Percentiles rank a stretch among this genome's conserved stretches.
phyloP scores from a whole-genome alignment of 148 eudicot genomes.

The Chenopodium suecicum region DNA sequence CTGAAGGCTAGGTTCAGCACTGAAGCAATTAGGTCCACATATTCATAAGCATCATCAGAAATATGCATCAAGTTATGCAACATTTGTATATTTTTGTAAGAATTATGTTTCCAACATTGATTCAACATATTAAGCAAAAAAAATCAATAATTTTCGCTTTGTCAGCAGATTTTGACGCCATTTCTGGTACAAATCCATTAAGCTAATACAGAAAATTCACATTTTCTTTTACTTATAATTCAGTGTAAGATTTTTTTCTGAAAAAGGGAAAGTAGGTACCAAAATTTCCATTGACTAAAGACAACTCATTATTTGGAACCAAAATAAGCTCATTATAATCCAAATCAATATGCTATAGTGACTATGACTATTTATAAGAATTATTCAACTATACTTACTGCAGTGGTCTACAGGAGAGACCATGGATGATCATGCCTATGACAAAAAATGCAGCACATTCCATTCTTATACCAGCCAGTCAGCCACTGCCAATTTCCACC shows the following conservation, averaged over 20 bases:
- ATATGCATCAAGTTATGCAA: no score
- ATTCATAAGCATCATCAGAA: no score
- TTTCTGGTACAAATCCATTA: background rate
- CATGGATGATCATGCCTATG: slow-evolving; percentile 89
- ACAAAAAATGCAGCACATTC: slow-evolving; percentile 98
- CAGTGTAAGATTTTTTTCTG: background rate
- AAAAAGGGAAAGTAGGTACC: background rate
- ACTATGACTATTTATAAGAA: background rate
- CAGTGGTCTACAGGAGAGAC: slow-evolving; percentile 93
- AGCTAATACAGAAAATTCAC: background rate
- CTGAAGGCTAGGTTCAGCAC: background rate
- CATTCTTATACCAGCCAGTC: slow-evolving; percentile 85
- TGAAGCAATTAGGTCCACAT: no score
- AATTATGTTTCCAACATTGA: background rate
- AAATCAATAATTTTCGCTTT: background rate
- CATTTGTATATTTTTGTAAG: background rate
- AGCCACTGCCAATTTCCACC: slow-evolving; percentile 81
- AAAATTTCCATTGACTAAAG: no score
- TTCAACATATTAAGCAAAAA: background rate
- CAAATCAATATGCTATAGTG: background rate
- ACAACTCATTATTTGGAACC: background rate
- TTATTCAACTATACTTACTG: slow-evolving; percentile 48
- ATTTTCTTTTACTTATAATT: background rate
- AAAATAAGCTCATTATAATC: background rate
- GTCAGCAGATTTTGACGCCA: background rate